phyloP scores from a whole-genome alignment of 257 asterid genomes.

The Asclepias syriaca region DNA sequence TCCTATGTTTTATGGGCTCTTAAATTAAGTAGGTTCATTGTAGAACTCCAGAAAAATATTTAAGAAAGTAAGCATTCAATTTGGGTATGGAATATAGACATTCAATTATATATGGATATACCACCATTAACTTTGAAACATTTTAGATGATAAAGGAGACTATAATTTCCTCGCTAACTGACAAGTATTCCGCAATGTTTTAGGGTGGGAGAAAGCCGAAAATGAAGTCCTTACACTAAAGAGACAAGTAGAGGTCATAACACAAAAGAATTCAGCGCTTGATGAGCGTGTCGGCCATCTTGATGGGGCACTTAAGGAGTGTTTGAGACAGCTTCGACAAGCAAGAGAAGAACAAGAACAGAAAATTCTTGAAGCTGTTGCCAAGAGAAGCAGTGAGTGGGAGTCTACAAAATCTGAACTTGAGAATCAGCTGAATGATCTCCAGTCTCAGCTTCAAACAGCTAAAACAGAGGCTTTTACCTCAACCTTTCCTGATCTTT shows the following conservation, averaged over 20 bases:
- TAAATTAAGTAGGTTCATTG: not conserved
- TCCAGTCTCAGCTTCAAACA: slow-evolving; percentile 44
- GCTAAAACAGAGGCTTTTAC: slow-evolving; percentile 35
- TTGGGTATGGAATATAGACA: not conserved
- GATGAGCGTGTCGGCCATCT: slow-evolving; percentile 65
- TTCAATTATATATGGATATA: not conserved
- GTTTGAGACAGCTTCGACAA: slow-evolving; percentile 82
- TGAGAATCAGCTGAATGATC: slow-evolving; percentile 45
- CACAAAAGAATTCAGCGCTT: slow-evolving; percentile 53
- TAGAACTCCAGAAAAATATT: not conserved
- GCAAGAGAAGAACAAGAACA: slow-evolving; percentile 76
- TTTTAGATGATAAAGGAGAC: not conserved
- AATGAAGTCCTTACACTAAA: slow-evolving; percentile 57
- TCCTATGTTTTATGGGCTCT: not conserved
- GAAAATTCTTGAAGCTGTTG: slow-evolving; percentile 39
- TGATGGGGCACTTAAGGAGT: slow-evolving; percentile 91
- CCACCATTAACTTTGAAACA: not conserved
- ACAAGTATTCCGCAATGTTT: slow-evolving; percentile 4
- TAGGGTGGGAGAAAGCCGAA: slow-evolving; percentile 99
- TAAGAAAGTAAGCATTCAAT: not conserved
- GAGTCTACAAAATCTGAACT: slow-evolving; percentile 50
- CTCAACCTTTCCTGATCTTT: slow-evolving; percentile 34
- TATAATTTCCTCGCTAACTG: not conserved
- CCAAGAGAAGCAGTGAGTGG: slow-evolving; percentile 43
- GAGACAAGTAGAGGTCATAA: slow-evolving; percentile 55